These are phyloP conservation scores for Neurospora crassa DNA, from an alignment of 2,329 filamentous ascomycete genomes.

Conservation along the genomic window DNA sequence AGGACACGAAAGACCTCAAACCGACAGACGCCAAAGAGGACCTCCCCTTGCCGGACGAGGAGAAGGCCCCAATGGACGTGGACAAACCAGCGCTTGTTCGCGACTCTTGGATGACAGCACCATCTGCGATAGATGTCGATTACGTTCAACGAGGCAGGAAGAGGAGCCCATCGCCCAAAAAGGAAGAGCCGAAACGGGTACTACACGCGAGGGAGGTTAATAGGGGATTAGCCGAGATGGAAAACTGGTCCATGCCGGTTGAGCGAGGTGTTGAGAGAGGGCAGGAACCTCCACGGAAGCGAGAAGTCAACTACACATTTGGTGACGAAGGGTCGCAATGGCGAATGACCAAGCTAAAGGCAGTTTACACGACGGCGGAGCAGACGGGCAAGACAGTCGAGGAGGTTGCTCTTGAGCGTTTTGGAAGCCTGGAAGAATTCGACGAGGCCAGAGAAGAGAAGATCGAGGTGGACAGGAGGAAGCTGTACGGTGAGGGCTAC, in stretches of 20 bases:
- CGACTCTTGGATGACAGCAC: conserved; percentile 92
- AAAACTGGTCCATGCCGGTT: neutral
- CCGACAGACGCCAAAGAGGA: conserved; percentile 39
- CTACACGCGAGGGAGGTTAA: conserved; percentile 80
- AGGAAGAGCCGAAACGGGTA: conserved; percentile 58
- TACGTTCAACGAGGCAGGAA: conserved; percentile 60
- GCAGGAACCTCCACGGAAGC: conserved; percentile 44
- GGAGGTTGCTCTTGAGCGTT: conserved; percentile 73
- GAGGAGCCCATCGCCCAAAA: conserved; percentile 35
- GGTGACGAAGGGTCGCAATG: conserved; percentile 85
- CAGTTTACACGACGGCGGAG: conserved; percentile 71
- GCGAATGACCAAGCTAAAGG: conserved; percentile 92
- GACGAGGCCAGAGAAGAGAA: conserved; percentile 91
- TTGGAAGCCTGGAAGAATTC: conserved; percentile 72
- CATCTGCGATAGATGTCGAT: conserved; percentile 72
- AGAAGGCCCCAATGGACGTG: conserved; percentile 25
- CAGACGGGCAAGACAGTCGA: conserved; percentile 65
- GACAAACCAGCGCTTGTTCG: conserved; percentile 41
- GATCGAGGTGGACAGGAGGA: conserved; percentile 75
- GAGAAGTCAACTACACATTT: conserved; percentile 71
- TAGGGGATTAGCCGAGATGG: conserved; percentile 39
- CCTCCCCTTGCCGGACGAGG: conserved; percentile 41
- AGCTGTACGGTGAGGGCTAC: conserved; percentile 77
- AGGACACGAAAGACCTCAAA: conserved; percentile 30
- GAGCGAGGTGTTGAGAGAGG: conserved; percentile 39